Base-by-base conservation (phyloP, 2,329 filamentous ascomycete species). In the Penicillium vulpinum region DNA sequence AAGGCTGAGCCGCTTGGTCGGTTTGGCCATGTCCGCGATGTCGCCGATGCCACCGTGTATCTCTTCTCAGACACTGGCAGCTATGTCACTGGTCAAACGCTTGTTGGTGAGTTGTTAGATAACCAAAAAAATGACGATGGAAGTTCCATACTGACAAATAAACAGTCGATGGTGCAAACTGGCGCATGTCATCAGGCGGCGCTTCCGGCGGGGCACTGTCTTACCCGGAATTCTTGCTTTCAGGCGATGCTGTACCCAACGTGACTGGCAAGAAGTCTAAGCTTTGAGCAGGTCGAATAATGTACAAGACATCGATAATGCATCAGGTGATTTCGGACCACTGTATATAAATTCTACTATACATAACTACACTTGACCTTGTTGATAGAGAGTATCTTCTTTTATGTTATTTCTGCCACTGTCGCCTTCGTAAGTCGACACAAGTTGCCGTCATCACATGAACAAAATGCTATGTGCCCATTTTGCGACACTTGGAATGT, bases 31-130 rank as follows among this genome's bases (percentile, higher is more conserved):
- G 85, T 96, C 26, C 89, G 88, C 62, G 93, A 99, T 70, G 92
- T 99, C 67, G 89, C 92, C 0, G 93, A 99, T 74, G 90, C 93
- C 1, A 97, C 93, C 0, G 85, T 97, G 0, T 99, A 87, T 67
- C 74, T 97, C 54, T 94, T 97, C 70, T 90, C 89, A 44, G 90
- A 96, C 44, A 86, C 91, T 0, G 93, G 88, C 0, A 91, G 88
- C 71, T 96, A 90, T 73, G 86, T 97, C 45, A 96, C 90, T 64
- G 94, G 92, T 1, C 87, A 91, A 63, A 84, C 86, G 3, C 76
- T 97, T 35, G 89, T 96, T 31, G 83, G 75, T 77, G 63, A 55
- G 75, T 73, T 26, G 21, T 38, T 9, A 13, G n/a, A 38, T 18
- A 35, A 26, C 24, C 24, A 18, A 4, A 22, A 18, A 16, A 10